phyloP scores from a whole-genome alignment of 345 rosid genomes.

The Moricandia arvensis region DNA sequence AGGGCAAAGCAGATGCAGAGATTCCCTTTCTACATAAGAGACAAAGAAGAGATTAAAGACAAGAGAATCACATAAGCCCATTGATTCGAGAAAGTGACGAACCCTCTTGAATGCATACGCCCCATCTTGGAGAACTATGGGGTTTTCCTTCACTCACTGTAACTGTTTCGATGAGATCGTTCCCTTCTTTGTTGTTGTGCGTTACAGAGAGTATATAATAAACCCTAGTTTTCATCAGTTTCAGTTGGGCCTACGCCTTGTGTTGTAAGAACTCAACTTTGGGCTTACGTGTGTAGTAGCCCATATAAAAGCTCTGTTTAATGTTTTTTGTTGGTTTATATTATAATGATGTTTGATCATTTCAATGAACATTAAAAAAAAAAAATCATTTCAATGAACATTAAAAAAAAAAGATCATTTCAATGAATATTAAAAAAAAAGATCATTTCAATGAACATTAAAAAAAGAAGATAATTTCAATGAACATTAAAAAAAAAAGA shows the following conservation, averaged over 20 bases:
- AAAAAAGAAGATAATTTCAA: too few species aligned
- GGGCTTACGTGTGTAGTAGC: background rate
- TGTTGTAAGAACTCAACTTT: too few species aligned
- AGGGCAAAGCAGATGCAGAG: constrained; percentile 83
- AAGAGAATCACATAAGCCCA: background rate
- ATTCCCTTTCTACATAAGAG: constrained; percentile 60
- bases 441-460: too few species aligned
- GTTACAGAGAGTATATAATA: background rate
- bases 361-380: too few species aligned
- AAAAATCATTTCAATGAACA: too few species aligned
- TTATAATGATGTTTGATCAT: too few species aligned
- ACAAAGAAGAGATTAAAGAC: background rate
- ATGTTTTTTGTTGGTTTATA: too few species aligned
- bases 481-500: too few species aligned
- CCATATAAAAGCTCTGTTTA: background rate
- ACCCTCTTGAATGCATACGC: constrained; percentile 89
- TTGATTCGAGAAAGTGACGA: constrained; percentile 7
- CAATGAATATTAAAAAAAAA: too few species aligned
- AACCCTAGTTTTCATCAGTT: constrained; percentile 26
- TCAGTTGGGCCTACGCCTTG: background rate
- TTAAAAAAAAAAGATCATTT: too few species aligned
- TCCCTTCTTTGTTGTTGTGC: background rate
- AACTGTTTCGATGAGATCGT: background rate
- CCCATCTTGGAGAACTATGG: constrained; percentile 52
- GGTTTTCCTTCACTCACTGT: background rate